These are phyloP conservation scores for Didymellaceae sp. DNA, from an alignment of 2,329 filamentous ascomycete genomes.

Conservation along the genomic window DNA sequence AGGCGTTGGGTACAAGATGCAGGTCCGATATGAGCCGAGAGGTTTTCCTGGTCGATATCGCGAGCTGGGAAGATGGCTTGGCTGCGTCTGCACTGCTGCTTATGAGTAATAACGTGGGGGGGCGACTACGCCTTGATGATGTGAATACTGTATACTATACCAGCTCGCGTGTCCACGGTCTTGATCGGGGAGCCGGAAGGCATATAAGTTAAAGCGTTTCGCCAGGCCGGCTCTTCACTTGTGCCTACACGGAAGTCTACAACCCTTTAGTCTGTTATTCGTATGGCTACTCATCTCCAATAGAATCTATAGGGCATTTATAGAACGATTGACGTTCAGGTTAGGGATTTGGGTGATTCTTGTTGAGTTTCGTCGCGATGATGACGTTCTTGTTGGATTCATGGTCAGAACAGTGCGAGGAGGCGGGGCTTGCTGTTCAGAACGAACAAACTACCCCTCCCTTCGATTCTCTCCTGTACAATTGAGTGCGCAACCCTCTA, in stretches of 20 bases:
- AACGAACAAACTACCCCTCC: not conserved
- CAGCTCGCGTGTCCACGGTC: not conserved
- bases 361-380: no score
- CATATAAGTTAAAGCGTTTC: not conserved
- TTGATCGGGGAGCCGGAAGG: not conserved
- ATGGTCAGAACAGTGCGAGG: no score
- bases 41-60: not conserved
- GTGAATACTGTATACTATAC: not conserved
- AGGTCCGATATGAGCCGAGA: conserved; percentile 12
- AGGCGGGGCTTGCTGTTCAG: no score
- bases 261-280: no score
- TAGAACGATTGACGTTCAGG: no score
- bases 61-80: not conserved
- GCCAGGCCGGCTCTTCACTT: not conserved
- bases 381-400: no score
- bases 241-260: no score
- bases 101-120: conserved; percentile 8
- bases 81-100: conserved; percentile 1
- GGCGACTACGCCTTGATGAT: not conserved
- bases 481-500: not conserved
- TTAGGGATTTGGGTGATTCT: no score
- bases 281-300: no score
- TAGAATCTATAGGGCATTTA: no score
- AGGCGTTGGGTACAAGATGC: not conserved
- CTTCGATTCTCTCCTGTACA: not conserved